phyloP scores from a whole-genome alignment of 441 rosid species.

The Pelargonium australe region DNA sequence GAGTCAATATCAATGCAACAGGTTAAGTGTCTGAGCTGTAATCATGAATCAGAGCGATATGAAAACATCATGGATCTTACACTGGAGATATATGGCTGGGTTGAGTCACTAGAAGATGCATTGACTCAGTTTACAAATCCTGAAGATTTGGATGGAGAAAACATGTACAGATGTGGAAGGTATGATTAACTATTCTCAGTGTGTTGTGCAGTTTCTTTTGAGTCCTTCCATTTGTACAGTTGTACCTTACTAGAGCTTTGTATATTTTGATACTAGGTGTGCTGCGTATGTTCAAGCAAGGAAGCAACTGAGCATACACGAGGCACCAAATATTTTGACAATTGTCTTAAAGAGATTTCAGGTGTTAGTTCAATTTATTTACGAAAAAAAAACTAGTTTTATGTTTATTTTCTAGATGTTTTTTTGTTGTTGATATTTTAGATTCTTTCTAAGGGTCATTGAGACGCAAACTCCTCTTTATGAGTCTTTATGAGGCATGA shows the following conservation, averaged over 20 bases:
- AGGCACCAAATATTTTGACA: slow-evolving; percentile 83
- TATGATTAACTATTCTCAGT: slow-evolving; percentile 21
- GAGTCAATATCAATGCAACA: slow-evolving; percentile 17
- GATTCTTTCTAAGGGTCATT: too few species aligned
- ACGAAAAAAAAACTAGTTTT: too few species aligned
- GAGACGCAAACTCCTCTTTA: too few species aligned
- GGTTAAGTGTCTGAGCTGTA: slow-evolving; percentile 78
- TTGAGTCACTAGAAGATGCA: slow-evolving; percentile 77
- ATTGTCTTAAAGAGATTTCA: slow-evolving; percentile 85
- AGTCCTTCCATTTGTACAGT: too few species aligned
- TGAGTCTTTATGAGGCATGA: too few species aligned
- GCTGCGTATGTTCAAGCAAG: slow-evolving; percentile 69
- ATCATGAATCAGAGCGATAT: slow-evolving; percentile 69
- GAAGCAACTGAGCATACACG: slow-evolving; percentile 74
- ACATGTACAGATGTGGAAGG: slow-evolving; percentile 91
- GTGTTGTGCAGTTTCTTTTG: too few species aligned
- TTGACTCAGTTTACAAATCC: slow-evolving; percentile 72
- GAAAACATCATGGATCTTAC: slow-evolving; percentile 89
- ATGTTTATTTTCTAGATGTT: too few species aligned
- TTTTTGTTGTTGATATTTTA: too few species aligned
- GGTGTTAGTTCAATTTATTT: slow-evolving; percentile 22
- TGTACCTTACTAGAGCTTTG: too few species aligned
- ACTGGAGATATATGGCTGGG: slow-evolving; percentile 77
- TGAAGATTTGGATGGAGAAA: slow-evolving; percentile 84
- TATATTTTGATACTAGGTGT: slow-evolving; percentile 33